phyloP scores from a whole-genome alignment of 331 rosid species.

The Pyrus hybrid region DNA sequence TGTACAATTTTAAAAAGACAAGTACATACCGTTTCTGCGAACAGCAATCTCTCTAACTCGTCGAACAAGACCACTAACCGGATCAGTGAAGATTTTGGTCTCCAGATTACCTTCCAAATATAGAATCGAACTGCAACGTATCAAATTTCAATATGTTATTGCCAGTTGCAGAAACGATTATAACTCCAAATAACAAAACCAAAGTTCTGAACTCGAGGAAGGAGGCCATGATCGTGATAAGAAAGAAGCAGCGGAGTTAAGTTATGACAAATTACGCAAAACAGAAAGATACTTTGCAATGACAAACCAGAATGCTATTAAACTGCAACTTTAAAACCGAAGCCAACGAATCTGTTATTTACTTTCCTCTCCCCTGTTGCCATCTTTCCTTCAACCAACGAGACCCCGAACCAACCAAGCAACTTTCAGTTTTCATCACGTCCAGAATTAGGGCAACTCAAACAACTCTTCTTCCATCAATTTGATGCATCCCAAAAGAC shows the following conservation, averaged over 20 bases:
- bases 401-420: too few species aligned
- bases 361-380: too few species aligned
- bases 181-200: background rate
- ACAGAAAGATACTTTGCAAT: background rate
- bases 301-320: background rate
- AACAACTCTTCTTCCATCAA: background rate
- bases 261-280: background rate
- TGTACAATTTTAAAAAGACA: background rate
- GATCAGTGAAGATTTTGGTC: slow-evolving; percentile 66
- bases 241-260: background rate
- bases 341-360: too few species aligned
- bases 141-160: background rate
- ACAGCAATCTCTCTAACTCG: slow-evolving; percentile 70
- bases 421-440: too few species aligned
- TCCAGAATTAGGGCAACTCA: background rate
- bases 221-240: background rate
- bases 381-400: background rate
- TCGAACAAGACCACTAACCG: slow-evolving; percentile 61
- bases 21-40: slow-evolving; percentile 54
- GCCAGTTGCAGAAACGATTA: background rate
- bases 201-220: background rate
- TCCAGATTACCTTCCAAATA: slow-evolving; percentile 88
- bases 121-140: slow-evolving; percentile 48
- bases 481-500: background rate
- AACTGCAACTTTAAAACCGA: background rate